phyloP scores from a whole-genome alignment of 2,329 filamentous ascomycete genomes.

The Aspergillus amoenus region DNA sequence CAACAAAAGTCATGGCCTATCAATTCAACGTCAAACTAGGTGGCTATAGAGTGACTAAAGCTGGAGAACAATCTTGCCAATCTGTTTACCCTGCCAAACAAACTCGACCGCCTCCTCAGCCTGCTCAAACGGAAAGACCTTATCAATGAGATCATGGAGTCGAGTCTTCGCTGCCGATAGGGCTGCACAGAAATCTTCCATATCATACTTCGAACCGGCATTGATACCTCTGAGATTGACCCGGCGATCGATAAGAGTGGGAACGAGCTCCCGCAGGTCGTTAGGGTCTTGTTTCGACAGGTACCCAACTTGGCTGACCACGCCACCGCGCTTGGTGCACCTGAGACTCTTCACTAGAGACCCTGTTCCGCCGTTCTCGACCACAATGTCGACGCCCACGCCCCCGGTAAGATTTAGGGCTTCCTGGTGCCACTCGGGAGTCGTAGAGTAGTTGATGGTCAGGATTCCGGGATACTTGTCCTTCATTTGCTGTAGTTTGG shows the following conservation, averaged over 20 bases:
- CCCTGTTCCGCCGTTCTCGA: constrained; percentile 42
- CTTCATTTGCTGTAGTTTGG: constrained; percentile 32
- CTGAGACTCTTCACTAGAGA: constrained; percentile 42
- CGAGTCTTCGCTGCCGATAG: constrained; percentile 27
- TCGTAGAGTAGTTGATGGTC: constrained; percentile 34
- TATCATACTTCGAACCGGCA: constrained; percentile 40
- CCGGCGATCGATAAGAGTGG: constrained; percentile 37
- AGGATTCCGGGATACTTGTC: constrained; percentile 17
- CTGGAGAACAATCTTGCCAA: constrained; percentile 43
- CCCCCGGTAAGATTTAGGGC: constrained; percentile 33
- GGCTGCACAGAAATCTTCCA: constrained; percentile 41
- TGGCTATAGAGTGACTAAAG: not conserved
- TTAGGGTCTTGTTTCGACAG: constrained; percentile 32
- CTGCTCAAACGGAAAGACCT: constrained; percentile 38
- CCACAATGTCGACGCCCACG: constrained; percentile 36
- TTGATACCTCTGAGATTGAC: constrained; percentile 38
- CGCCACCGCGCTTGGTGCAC: constrained; percentile 43
- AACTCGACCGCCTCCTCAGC: constrained; percentile 44
- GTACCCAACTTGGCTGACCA: constrained; percentile 45
- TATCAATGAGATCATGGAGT: constrained; percentile 41
- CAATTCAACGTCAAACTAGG: too few species aligned
- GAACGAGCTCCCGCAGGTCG: constrained; percentile 36
- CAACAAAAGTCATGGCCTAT: too few species aligned
- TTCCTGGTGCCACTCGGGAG: constrained; percentile 33
- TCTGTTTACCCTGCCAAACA: constrained; percentile 45